These are phyloP conservation scores for Magnolia changhungtana DNA, from an alignment of 164 flowering plant species.

Conservation along the genomic window DNA sequence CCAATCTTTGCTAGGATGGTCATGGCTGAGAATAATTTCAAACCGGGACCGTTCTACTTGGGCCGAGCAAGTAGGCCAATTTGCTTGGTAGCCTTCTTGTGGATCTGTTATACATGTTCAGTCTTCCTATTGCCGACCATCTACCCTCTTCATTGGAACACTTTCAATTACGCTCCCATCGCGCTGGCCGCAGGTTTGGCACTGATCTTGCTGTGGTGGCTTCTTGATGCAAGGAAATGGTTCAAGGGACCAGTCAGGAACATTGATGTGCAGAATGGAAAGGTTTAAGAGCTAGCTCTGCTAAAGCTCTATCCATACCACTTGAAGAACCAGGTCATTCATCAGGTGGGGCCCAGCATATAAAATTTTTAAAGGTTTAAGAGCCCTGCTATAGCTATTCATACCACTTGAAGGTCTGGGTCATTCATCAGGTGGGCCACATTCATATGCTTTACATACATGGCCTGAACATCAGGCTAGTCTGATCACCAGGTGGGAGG, in stretches of 20 bases:
- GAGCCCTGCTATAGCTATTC: neutral
- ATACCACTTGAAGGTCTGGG: too few relatives aligned
- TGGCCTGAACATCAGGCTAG: too few relatives aligned
- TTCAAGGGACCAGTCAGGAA: slow-evolving; percentile 75
- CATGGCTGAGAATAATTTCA: slow-evolving; percentile 58
- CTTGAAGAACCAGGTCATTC: neutral
- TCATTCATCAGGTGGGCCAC: too few relatives aligned
- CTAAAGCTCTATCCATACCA: neutral
- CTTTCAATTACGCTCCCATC: slow-evolving; percentile 67
- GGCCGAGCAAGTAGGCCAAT: slow-evolving; percentile 63
- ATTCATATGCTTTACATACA: too few relatives aligned
- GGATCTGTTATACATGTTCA: slow-evolving; percentile 70
- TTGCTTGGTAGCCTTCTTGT: slow-evolving; percentile 61
- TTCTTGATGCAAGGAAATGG: slow-evolving; percentile 70
- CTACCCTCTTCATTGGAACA: slow-evolving; percentile 55
- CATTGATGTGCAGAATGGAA: slow-evolving; percentile 38
- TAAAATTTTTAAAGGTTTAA: neutral
- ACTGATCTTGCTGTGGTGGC: slow-evolving; percentile 67
- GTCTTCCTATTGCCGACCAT: slow-evolving; percentile 62
- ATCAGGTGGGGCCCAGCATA: neutral
- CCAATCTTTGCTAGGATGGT: slow-evolving; percentile 72
- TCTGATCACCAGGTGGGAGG: too few relatives aligned
- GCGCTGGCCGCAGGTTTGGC: slow-evolving; percentile 46
- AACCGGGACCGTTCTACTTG: slow-evolving; percentile 58
- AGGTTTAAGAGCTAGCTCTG: slow-evolving; percentile 3